Percentiles rank a stretch among this genome's conserved stretches.
Conservation (phyloP, 352 stramenopile species). For the Phytopythium mirpurense region DNA sequence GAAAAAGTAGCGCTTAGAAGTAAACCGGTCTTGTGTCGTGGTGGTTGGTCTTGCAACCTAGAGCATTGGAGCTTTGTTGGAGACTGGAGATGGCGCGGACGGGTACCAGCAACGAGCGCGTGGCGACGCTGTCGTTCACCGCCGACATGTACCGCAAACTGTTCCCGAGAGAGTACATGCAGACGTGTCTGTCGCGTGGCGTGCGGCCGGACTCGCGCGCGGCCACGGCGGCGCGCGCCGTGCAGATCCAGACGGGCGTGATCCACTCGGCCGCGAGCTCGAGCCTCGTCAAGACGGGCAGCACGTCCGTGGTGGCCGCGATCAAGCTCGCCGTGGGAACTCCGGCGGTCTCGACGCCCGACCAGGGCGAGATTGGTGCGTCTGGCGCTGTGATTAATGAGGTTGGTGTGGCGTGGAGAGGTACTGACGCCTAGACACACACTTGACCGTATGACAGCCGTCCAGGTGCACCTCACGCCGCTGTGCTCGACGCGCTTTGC, state of each 20-base stretch:
- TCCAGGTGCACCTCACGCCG: constrained; percentile 78
- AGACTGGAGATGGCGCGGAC: background rate
- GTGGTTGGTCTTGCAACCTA: background rate
- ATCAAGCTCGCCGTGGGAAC: constrained; percentile 75
- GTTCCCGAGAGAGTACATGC: constrained; percentile 68
- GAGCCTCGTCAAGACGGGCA: constrained; percentile 69
- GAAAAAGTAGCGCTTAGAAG: background rate
- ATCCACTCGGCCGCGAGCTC: constrained; percentile 61
- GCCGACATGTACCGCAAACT: constrained; percentile 72
- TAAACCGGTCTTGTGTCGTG: no score
- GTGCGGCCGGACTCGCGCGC: constrained; percentile 58
- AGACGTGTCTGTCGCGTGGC: constrained; percentile 48
- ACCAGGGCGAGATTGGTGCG: constrained; percentile 73
- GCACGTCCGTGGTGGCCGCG: constrained; percentile 63
- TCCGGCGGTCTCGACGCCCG: constrained; percentile 54
- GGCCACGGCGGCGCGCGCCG: constrained; percentile 33
- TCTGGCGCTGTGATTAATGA: background rate
- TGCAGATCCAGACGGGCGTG: constrained; percentile 64
- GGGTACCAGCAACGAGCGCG: constrained; percentile 8
- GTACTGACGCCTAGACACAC: no score
- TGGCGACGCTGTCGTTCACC: constrained; percentile 44
- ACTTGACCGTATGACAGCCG: constrained; percentile 22
- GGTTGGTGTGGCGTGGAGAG: background rate
- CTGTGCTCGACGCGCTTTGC: constrained; percentile 72
- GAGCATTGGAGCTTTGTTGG: background rate